Percentiles rank a stretch among this genome's conserved stretches.
These are phyloP conservation scores for Arxiozyma telluris DNA, from an alignment of 1,139 yeast genomes.

Conservation along the genomic window DNA sequence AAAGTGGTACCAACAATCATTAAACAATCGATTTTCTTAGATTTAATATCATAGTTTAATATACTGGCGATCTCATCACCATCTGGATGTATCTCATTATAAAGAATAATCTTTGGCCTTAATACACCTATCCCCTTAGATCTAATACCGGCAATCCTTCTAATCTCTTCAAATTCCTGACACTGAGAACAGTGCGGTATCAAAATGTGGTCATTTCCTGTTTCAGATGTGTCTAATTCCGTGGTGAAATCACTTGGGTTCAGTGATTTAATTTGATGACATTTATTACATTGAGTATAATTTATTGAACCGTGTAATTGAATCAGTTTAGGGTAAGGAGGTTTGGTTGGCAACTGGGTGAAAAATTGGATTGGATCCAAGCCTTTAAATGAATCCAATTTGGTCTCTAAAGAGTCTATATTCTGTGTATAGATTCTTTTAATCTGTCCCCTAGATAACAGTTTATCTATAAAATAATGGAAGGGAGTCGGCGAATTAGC, in stretches of 20 bases:
- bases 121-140: constrained; percentile 66
- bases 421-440: constrained; percentile 72
- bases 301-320: constrained; percentile 59
- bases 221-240: constrained; percentile 11
- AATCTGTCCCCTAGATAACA: constrained; percentile 56
- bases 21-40: constrained; percentile 59
- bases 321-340: constrained; percentile 43
- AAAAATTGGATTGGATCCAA: constrained; percentile 34
- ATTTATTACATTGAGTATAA: constrained; percentile 54
- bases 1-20: constrained; percentile 80
- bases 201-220: constrained; percentile 7
- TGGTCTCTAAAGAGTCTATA: constrained; percentile 40
- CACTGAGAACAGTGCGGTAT: constrained; percentile 51
- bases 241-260: constrained; percentile 34
- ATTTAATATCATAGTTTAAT: constrained; percentile 52
- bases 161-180: constrained; percentile 41
- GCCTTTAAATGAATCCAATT: constrained; percentile 41
- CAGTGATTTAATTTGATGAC: constrained; percentile 43
- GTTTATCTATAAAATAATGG: constrained; percentile 50
- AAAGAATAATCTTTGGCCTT: constrained; percentile 74
- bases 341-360: constrained; percentile 21
- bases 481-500: constrained; percentile 63
- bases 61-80: constrained; percentile 74
- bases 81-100: constrained; percentile 84
- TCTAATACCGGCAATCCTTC: constrained; percentile 57